Conservation (phyloP, 2,329 filamentous ascomycete genomes). For the Hymenoscyphus fraxineus region DNA sequence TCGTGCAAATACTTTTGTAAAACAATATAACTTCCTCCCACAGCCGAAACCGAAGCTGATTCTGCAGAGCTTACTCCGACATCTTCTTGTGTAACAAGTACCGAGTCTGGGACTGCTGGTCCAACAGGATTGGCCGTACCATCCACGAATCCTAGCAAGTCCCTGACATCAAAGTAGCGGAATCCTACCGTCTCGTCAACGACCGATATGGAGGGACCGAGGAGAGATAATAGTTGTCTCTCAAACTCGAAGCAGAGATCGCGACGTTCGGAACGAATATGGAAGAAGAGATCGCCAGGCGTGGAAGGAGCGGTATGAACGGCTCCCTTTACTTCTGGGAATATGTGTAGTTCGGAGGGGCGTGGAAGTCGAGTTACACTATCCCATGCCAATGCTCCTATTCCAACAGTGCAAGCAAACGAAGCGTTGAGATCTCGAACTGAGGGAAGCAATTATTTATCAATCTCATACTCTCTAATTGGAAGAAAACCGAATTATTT, state of each 20-base stretch:
- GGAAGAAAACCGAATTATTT: background rate
- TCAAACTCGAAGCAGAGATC: slow-evolving; percentile 59
- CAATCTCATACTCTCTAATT: background rate
- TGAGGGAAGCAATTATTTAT: background rate
- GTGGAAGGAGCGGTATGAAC: slow-evolving; percentile 52
- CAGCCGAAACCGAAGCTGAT: slow-evolving; percentile 16
- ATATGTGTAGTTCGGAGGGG: slow-evolving; percentile 50
- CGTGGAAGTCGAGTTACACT: slow-evolving; percentile 41
- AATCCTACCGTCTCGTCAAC: slow-evolving; percentile 54
- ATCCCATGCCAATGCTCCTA: slow-evolving; percentile 52
- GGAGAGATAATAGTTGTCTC: slow-evolving; percentile 46
- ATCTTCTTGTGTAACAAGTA: slow-evolving; percentile 45
- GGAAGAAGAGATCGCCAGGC: slow-evolving; percentile 54
- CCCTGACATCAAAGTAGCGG: slow-evolving; percentile 56
- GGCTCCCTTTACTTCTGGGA: slow-evolving; percentile 44
- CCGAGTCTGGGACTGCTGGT: slow-evolving; percentile 39
- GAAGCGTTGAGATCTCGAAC: slow-evolving; percentile 45
- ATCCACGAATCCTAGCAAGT: slow-evolving; percentile 57
- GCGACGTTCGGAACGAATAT: slow-evolving; percentile 53
- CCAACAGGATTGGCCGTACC: slow-evolving; percentile 57
- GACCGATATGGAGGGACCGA: slow-evolving; percentile 46
- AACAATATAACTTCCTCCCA: slow-evolving; percentile 55
- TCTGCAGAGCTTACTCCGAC: slow-evolving; percentile 4
- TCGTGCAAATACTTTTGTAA: slow-evolving; percentile 58
- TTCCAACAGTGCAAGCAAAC: slow-evolving; percentile 52